Conservation (phyloP, 2,329 filamentous ascomycete genomes). For the Fusarium incarnatum region DNA sequence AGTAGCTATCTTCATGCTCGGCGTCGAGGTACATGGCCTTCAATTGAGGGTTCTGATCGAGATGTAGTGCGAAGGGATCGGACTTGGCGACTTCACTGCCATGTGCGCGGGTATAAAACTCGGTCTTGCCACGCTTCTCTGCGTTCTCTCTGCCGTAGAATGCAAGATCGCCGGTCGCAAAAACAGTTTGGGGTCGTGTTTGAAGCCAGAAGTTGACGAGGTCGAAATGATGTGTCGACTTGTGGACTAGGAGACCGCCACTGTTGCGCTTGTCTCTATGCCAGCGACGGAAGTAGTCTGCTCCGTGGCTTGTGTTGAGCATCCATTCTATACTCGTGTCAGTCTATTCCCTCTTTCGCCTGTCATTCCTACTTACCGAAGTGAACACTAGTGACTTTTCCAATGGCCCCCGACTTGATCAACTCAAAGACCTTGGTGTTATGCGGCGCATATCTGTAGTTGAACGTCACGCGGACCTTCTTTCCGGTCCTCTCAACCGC, state of each 20-base stretch:
- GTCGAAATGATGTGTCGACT: conserved; percentile 73
- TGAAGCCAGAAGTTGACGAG: conserved; percentile 72
- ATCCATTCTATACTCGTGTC: conserved; percentile 62
- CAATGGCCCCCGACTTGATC: conserved; percentile 65
- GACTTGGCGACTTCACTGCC: conserved; percentile 62
- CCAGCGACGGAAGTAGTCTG: conserved; percentile 73
- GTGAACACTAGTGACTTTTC: conserved; percentile 67
- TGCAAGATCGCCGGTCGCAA: conserved; percentile 67
- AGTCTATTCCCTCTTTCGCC: neutral
- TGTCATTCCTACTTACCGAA: conserved; percentile 50
- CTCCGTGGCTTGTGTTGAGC: conserved; percentile 70
- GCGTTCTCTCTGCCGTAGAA: conserved; percentile 74
- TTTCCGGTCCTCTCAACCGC: conserved; percentile 50
- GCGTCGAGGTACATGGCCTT: conserved; percentile 71
- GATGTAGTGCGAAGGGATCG: conserved; percentile 70
- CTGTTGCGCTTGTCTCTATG: conserved; percentile 71
- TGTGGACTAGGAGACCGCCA: conserved; percentile 70
- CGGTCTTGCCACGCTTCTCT: conserved; percentile 62
- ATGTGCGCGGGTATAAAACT: conserved; percentile 63
- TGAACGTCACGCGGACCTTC: conserved; percentile 69
- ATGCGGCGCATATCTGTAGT: conserved; percentile 74
- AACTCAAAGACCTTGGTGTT: conserved; percentile 70
- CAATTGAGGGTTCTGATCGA: conserved; percentile 64
- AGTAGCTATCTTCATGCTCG: conserved; percentile 72
- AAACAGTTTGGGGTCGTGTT: conserved; percentile 66